Conservation (phyloP, 352 stramenopile species). For the Globisporangium nagaii region DNA sequence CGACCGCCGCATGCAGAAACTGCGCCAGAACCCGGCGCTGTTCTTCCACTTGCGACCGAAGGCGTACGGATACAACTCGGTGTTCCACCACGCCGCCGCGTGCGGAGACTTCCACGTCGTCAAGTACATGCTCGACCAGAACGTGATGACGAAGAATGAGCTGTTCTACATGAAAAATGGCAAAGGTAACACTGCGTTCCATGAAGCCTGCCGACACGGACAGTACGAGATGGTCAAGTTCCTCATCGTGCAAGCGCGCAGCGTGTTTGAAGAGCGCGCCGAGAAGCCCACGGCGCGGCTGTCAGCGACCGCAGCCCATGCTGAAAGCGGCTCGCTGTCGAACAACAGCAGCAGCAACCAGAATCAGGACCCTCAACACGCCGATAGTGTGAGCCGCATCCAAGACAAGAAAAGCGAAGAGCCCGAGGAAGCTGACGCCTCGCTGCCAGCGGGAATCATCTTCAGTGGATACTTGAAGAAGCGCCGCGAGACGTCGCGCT, state of each 20-base stretch:
- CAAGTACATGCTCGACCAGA: slow-evolving; percentile 66
- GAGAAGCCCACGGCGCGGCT: background rate
- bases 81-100: slow-evolving; percentile 62
- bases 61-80: slow-evolving; percentile 52
- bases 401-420: slow-evolving; percentile 8
- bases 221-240: slow-evolving; percentile 77
- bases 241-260: slow-evolving; percentile 23
- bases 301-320: too few species aligned
- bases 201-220: slow-evolving; percentile 54
- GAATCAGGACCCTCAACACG: background rate
- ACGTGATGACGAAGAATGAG: slow-evolving; percentile 3
- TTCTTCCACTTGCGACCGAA: slow-evolving; percentile 53
- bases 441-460: slow-evolving; percentile 12
- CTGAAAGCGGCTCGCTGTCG: background rate
- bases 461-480: slow-evolving; percentile 67
- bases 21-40: slow-evolving; percentile 37
- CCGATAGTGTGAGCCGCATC: too few species aligned
- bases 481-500: slow-evolving; percentile 70
- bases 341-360: slow-evolving; percentile 7
- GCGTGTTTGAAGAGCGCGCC: background rate
- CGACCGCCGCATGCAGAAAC: slow-evolving; percentile 45
- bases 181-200: slow-evolving; percentile 52
- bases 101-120: slow-evolving; percentile 73
- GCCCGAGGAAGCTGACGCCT: slow-evolving; percentile 9
- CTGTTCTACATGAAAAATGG: slow-evolving; percentile 52